Base-by-base conservation (phyloP, 2,329 filamentous ascomycete genomes). In the Aureobasidium mangrovei region DNA sequence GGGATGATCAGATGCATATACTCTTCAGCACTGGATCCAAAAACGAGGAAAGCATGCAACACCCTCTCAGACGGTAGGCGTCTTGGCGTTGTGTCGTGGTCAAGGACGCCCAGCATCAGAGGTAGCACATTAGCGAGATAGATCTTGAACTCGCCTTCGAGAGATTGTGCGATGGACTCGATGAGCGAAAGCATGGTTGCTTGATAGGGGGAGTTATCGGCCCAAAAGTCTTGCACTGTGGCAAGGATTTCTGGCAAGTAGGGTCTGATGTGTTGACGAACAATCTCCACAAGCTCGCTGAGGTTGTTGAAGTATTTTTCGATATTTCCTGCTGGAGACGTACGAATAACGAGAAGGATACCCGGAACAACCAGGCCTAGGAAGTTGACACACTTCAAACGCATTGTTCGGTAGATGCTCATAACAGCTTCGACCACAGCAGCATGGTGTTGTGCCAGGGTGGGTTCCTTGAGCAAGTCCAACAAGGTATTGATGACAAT, bases 1-100 rank as follows among this genome's bases (percentile, higher is more conserved):
- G 93, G 93, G 49, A 98, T 88, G 61, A 99, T 97, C 51, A 98
- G 77, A 67, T 98, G 93, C 93, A 98, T 98, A 69, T 98, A 98
- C 68, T 98, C 93, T 67, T 98, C 93, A 8, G 87, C 88, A 64
- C 91, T 97, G 0, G 91, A 85, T 1, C 94, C 94, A 67, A 98
- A 98, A 0, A 98, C 88, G 29, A 98, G 74, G 69, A 99, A 95
- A 0, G 91, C 91, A 66, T 97, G 93, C 27, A 99, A 76, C 3
- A 98, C 91, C 62, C 86, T 85, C 67, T 96, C 90, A 0, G 91
- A 95, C 2, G 90, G 86, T 10, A 82, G 78, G n/a, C 89, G 80
- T 64, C 88, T 86, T 1, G 79, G 74, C 1, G 86, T 85, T 7
- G 75, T 77, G 65, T 98, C 93, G 59, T 90, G 87, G 60, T 98